These are phyloP conservation scores for Rhizopus delemar DNA, from an alignment of 371 early-diverging fungal species.

Conservation along the genomic window DNA sequence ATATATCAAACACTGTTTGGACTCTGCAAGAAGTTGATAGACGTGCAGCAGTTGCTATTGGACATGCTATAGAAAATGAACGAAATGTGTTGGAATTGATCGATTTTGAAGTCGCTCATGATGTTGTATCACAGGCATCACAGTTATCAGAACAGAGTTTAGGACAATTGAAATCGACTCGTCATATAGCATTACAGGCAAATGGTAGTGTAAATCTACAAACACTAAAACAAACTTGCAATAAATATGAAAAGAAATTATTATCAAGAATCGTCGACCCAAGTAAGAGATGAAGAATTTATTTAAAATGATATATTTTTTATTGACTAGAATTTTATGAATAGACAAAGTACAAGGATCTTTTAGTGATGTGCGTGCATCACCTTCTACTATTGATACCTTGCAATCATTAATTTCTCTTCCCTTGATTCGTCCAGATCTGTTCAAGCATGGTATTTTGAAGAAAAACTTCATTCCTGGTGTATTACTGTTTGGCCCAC, in stretches of 20 bases:
- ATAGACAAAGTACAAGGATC: constrained; percentile 61
- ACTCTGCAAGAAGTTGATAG: constrained; percentile 32
- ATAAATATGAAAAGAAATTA: constrained; percentile 60
- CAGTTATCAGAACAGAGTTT: constrained; percentile 8
- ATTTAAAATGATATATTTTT: neutral
- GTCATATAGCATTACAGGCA: neutral
- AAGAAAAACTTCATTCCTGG: constrained; percentile 78
- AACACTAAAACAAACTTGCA: constrained; percentile 35
- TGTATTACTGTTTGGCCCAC: constrained; percentile 94
- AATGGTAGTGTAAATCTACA: constrained; percentile 27
- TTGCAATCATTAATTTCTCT: constrained; percentile 86
- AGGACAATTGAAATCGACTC: constrained; percentile 14
- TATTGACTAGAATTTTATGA: neutral
- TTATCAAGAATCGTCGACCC: constrained; percentile 68
- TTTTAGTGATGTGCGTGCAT: constrained; percentile 64
- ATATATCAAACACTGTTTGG: constrained; percentile 43
- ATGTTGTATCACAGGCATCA: constrained; percentile 24
- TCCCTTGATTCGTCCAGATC: constrained; percentile 80
- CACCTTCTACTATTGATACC: constrained; percentile 71
- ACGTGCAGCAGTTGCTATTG: constrained; percentile 38
- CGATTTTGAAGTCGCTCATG: constrained; percentile 30
- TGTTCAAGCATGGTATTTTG: constrained; percentile 78
- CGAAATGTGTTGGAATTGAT: constrained; percentile 20
- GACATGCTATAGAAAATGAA: constrained; percentile 29
- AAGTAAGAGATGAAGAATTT: constrained; percentile 31